phyloP scores from a whole-genome alignment of 192 early-diverging fungal species.

The Podila epicladia region DNA sequence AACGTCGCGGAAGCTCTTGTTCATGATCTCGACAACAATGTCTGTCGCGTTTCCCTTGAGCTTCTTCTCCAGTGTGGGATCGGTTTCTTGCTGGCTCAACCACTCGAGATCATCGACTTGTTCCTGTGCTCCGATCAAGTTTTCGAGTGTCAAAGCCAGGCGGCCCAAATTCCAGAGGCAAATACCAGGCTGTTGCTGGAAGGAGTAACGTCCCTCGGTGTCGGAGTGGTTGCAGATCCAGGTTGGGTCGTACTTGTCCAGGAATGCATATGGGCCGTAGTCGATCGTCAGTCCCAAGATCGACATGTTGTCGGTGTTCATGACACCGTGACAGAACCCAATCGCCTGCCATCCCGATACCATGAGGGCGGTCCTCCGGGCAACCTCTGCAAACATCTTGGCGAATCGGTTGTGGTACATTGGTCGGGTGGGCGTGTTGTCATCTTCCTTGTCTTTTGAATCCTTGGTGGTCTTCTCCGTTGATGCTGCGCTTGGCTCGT shows the following conservation, averaged over 20 bases:
- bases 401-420: constrained; percentile 65
- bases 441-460: background rate
- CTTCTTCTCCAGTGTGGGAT: constrained; percentile 24
- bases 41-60: constrained; percentile 50
- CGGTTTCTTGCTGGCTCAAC: constrained; percentile 30
- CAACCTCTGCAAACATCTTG: constrained; percentile 64
- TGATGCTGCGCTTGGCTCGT: no score
- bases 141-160: constrained; percentile 72
- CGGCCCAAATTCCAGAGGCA: constrained; percentile 83
- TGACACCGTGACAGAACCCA: constrained; percentile 87
- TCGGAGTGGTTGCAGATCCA: constrained; percentile 89
- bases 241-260: constrained; percentile 84
- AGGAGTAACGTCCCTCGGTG: constrained; percentile 75
- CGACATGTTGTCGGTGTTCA: constrained; percentile 96
- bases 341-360: constrained; percentile 83
- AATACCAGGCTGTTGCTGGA: constrained; percentile 80
- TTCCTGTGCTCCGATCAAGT: constrained; percentile 69
- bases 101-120: constrained; percentile 53
- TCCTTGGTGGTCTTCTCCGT: background rate
- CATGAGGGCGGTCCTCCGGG: constrained; percentile 71
- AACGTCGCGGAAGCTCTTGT: constrained; percentile 57
- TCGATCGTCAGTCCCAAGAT: constrained; percentile 86
- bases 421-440: background rate
- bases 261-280: constrained; percentile 87
- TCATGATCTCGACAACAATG: constrained; percentile 61